Conservation (phyloP, 2,329 filamentous ascomycete species). For the Scortechinia acanthostroma region DNA sequence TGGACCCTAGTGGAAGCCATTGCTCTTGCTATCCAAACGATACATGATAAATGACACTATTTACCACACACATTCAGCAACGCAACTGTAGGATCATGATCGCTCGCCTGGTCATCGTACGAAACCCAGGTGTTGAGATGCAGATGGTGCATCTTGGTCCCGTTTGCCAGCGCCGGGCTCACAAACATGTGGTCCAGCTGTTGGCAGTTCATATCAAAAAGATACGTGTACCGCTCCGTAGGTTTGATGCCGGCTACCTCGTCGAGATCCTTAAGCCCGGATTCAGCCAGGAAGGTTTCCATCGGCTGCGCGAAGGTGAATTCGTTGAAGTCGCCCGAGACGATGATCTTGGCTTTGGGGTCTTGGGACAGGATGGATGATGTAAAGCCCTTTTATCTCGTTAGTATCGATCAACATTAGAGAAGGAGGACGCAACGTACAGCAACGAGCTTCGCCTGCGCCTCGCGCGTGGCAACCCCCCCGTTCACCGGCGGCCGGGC, state of each 20-base stretch:
- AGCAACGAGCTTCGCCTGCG: conserved; percentile 51
- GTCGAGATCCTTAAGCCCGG: conserved; percentile 54
- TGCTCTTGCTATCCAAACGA: too few relatives aligned
- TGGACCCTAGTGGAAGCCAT: too few relatives aligned
- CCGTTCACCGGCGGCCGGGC: conserved; percentile 59
- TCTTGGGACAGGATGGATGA: conserved; percentile 47
- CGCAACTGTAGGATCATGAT: conserved; percentile 66
- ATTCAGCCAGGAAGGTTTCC: conserved; percentile 39
- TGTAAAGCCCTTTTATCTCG: conserved; percentile 36
- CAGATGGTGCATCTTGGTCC: conserved; percentile 47
- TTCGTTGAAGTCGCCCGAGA: conserved; percentile 68
- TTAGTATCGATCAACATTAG: conserved; percentile 6
- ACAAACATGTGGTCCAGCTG: conserved; percentile 67
- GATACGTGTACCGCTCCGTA: conserved; percentile 63
- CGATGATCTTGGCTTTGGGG: conserved; percentile 45
- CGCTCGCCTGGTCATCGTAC: conserved; percentile 46
- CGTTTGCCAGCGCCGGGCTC: conserved; percentile 38
- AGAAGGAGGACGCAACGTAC: conserved; percentile 21
- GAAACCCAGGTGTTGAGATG: conserved; percentile 66
- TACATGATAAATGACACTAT: too few relatives aligned
- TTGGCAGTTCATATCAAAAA: conserved; percentile 64
- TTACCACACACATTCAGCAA: conserved; percentile 48
- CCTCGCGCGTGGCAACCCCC: conserved; percentile 44
- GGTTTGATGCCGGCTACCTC: conserved; percentile 40
- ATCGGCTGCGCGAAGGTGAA: conserved; percentile 58